These are phyloP conservation scores for Trametes cubensis DNA, from an alignment of 768 basidiomycete species.

Conservation along the genomic window DNA sequence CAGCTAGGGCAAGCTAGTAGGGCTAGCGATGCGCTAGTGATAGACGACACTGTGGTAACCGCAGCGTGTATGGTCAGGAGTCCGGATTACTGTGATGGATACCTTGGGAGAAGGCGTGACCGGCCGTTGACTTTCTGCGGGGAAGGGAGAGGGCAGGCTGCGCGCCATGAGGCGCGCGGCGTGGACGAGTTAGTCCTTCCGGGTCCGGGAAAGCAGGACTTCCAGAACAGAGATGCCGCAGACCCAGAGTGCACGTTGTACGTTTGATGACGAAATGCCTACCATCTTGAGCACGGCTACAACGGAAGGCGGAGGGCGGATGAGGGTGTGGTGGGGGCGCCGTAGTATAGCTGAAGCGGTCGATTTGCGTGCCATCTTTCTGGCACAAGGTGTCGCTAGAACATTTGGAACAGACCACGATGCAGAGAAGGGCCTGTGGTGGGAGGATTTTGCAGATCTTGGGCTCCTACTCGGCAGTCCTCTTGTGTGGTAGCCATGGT, in stretches of 20 bases:
- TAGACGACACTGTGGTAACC: too few species aligned
- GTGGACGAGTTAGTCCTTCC: background rate
- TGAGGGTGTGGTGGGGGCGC: too few species aligned
- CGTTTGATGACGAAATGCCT: background rate
- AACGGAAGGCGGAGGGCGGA: too few species aligned
- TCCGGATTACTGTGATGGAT: too few species aligned
- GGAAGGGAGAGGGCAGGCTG: background rate
- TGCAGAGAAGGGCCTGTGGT: background rate
- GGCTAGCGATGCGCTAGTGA: too few species aligned
- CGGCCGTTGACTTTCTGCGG: background rate
- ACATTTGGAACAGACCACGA: background rate
- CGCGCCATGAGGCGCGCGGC: slow-evolving; percentile 3
- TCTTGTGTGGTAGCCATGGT: too few species aligned
- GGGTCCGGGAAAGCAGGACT: background rate
- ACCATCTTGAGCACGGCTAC: too few species aligned
- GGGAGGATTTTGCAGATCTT: background rate
- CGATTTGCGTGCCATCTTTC: background rate
- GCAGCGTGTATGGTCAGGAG: too few species aligned
- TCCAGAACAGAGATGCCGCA: background rate
- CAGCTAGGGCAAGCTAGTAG: too few species aligned
- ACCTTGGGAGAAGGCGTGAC: too few species aligned
- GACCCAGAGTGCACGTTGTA: background rate
- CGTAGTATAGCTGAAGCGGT: too few species aligned
- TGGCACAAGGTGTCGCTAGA: background rate
- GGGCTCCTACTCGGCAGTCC: too few species aligned